phyloP scores from a whole-genome alignment of 2,329 filamentous ascomycete genomes.

The Parasarocladium wereldwijsianum region DNA sequence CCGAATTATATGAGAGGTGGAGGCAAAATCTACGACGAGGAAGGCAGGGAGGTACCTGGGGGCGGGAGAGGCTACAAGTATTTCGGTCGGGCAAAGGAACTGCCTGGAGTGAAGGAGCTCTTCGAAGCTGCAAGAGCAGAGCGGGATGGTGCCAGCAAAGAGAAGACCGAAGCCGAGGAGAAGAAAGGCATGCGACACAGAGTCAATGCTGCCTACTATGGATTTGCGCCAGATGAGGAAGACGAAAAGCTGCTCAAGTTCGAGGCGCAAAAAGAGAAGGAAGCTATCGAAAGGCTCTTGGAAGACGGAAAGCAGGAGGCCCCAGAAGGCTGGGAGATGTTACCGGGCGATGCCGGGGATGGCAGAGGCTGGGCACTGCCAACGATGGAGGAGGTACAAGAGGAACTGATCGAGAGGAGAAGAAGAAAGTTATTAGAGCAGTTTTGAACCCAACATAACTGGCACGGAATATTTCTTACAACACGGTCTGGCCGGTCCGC shows the following conservation, averaged over 20 bases:
- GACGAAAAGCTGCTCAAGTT: constrained; percentile 68
- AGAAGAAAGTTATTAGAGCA: constrained; percentile 75
- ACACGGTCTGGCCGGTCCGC: too few relatives aligned
- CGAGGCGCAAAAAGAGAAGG: constrained; percentile 70
- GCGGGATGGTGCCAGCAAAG: constrained; percentile 41
- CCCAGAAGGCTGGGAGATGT: constrained; percentile 62
- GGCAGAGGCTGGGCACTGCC: constrained; percentile 73
- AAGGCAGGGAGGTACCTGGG: constrained; percentile 53
- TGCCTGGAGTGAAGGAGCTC: constrained; percentile 92
- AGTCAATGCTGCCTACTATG: constrained; percentile 92
- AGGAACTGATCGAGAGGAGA: constrained; percentile 78
- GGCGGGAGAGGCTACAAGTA: constrained; percentile 88
- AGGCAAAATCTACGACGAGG: constrained; percentile 57
- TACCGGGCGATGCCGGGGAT: constrained; percentile 79
- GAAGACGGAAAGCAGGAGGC: constrained; percentile 38
- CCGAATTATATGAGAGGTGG: constrained; percentile 86
- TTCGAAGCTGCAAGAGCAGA: constrained; percentile 67
- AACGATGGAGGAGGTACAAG: constrained; percentile 81
- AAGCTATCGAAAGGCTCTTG: constrained; percentile 58
- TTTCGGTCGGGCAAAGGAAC: constrained; percentile 76
- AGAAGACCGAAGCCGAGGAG: constrained; percentile 45
- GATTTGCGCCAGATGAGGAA: constrained; percentile 86
- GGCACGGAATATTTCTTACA: too few relatives aligned
- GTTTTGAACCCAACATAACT: too few relatives aligned
- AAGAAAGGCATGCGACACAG: constrained; percentile 56